Evolutionary conservation across 768 basidiomycete species (phyloP).

Genomic region (Tulasnella sp.): DNA sequence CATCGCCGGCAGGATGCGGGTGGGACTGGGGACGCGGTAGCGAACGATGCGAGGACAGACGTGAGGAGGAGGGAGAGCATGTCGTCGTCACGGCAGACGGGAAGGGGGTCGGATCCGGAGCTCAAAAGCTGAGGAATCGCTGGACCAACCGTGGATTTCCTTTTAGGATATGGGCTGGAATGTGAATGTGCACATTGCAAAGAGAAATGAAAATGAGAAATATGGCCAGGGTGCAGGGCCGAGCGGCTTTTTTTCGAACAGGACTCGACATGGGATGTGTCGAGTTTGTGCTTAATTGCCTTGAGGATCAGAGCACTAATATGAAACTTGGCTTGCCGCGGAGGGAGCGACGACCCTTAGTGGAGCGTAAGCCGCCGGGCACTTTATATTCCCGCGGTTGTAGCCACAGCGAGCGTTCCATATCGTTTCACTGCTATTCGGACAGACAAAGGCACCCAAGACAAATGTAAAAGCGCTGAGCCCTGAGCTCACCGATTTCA

Average conservation of each 20-base stretch:
- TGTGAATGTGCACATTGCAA: too few species aligned
- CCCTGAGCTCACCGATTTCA: too few species aligned
- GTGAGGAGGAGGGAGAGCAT: not conserved
- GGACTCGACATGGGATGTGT: not conserved
- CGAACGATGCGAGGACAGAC: not conserved
- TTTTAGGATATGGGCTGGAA: too few species aligned
- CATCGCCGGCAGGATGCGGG: not conserved
- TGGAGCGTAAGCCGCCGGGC: too few species aligned
- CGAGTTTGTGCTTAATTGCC: not conserved
- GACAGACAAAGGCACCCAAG: too few species aligned
- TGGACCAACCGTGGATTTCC: too few species aligned
- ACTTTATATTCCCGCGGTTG: too few species aligned
- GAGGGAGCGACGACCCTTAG: too few species aligned
- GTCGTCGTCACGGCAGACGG: not conserved
- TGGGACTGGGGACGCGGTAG: not conserved
- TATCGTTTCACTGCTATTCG: too few species aligned
- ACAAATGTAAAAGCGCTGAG: too few species aligned
- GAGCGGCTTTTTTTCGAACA: not conserved
- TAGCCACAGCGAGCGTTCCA: too few species aligned
- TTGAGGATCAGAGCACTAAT: not conserved
- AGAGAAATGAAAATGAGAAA: not conserved
- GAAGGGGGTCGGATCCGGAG: not conserved
- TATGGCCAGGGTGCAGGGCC: not conserved
- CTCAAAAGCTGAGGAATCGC: not conserved
- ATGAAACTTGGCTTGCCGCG: not conserved